Base-by-base conservation (phyloP, 176 grass and related monocot species). In the Secale cereale region DNA sequence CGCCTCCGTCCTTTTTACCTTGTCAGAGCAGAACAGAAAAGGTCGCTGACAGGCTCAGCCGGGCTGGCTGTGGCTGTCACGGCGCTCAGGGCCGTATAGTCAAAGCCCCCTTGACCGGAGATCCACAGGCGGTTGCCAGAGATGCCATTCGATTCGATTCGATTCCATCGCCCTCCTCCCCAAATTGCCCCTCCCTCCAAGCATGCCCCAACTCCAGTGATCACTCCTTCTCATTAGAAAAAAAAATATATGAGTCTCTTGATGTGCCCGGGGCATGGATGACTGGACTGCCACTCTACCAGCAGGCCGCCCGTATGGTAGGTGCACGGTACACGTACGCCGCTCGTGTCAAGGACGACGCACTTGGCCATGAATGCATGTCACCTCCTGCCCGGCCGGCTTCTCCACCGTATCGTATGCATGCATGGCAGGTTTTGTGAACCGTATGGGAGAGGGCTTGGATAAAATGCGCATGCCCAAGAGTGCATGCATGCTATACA, bases 41-140 rank as follows among this genome's bases (percentile, higher is more conserved):
- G 33, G 33, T 1, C 28, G 33, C 66, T 69, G 66, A 69, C 66
- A 69, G 9, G 6, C 66, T 37, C 16, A 67, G 64, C 29, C 33
- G 28, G 14, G 28, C 30, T 68, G 45, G 29, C 52, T 57, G 52
- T 68, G 45, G 29, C 52, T 57, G 52, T 20, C 52, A 57, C 52
- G 52, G 52, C 19, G 17, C 48, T 2, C 52, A 57, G 33, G 33
- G 67, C 67, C 67, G 67, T 70, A 70, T 70, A 23, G 67, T 70
- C 67, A 70, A 70, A 70, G 67, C 67, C 67, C 65, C 67, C 33
- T 70, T 39, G 67, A 70, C 67, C 67, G 67, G 52, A 57, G 52
- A 22, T 57, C 52, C 52, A 2, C 52, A 57, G 52, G 3, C 33
- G 20, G 31, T 17, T 35, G 62, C 10, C 64, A 35, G 65, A 67